Conservation (phyloP, 306 rosid species). For the Alnus rubra region DNA sequence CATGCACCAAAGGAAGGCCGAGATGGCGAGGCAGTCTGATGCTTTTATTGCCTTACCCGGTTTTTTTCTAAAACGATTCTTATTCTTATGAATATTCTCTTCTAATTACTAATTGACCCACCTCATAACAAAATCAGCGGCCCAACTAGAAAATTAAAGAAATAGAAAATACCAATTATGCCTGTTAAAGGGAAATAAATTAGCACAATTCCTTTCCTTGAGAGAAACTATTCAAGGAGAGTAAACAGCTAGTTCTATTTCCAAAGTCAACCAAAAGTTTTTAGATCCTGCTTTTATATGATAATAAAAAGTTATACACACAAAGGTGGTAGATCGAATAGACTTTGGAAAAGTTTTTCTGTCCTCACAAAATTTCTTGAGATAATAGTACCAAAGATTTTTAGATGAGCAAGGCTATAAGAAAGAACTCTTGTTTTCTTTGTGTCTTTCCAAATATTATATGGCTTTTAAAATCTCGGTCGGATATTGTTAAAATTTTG, state of each 20-base stretch:
- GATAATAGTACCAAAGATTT: too few relatives aligned
- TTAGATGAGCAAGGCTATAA: too few relatives aligned
- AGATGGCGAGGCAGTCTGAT: slow-evolving; percentile 93
- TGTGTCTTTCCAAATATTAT: too few relatives aligned
- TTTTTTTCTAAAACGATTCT: slow-evolving; percentile 36
- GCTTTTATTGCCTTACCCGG: slow-evolving; percentile 99
- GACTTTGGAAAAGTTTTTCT: background rate
- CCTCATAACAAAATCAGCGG: too few relatives aligned
- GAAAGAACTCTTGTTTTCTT: too few relatives aligned
- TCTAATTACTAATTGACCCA: too few relatives aligned
- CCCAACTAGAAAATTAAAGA: background rate
- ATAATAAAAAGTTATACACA: too few relatives aligned
- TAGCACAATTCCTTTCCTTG: background rate
- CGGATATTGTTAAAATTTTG: background rate
- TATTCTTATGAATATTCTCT: too few relatives aligned
- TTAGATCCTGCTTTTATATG: background rate
- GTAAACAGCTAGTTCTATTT: background rate
- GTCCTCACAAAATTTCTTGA: too few relatives aligned
- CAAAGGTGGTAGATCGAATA: too few relatives aligned
- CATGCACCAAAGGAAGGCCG: slow-evolving; percentile 99
- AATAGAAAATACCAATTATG: background rate
- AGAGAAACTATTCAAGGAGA: background rate
- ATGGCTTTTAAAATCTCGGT: too few relatives aligned
- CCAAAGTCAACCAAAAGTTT: background rate
- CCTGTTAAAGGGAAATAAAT: too few relatives aligned